These are phyloP conservation scores for Coemansia sp. DNA, from an alignment of 192 early-diverging fungal genomes.

Conservation along the genomic window DNA sequence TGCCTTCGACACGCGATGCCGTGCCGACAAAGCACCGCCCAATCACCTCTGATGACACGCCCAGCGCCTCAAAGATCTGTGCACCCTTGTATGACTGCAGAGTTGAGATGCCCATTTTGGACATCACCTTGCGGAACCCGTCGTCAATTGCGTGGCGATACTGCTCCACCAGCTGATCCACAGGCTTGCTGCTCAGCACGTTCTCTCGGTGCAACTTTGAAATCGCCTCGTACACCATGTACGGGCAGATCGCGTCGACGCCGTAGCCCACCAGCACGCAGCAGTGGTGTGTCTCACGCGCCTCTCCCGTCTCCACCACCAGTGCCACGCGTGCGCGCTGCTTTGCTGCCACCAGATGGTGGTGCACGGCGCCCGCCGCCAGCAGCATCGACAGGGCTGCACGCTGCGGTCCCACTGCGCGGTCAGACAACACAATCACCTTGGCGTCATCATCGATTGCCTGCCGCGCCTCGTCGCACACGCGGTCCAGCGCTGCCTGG, in stretches of 20 bases:
- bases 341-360: slow-evolving; percentile 86
- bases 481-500: slow-evolving; percentile 75
- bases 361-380: slow-evolving; percentile 90
- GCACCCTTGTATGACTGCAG: slow-evolving; percentile 98
- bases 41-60: slow-evolving; percentile 85
- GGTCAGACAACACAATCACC: slow-evolving; percentile 84
- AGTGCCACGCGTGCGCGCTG: slow-evolving; percentile 86
- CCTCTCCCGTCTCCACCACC: slow-evolving; percentile 89
- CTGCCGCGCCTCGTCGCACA: slow-evolving; percentile 78
- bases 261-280: slow-evolving; percentile 95
- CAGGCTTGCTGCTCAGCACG: slow-evolving; percentile 54
- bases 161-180: slow-evolving; percentile 74
- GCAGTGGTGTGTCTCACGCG: slow-evolving; percentile 93
- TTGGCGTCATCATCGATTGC: slow-evolving; percentile 79
- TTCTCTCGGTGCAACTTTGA: slow-evolving; percentile 86
- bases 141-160: slow-evolving; percentile 87
- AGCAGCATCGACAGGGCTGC: slow-evolving; percentile 85
- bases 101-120: slow-evolving; percentile 99
- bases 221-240: slow-evolving; percentile 87
- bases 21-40: slow-evolving; percentile 93
- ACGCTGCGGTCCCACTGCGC: slow-evolving; percentile 59
- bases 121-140: slow-evolving; percentile 98
- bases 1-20: slow-evolving; percentile 92
- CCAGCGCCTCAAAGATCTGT: slow-evolving; percentile 97
- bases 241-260: slow-evolving; percentile 93